A percentile compares a stretch with the other conserved stretches of the same genome.
Evolutionary conservation across 2,329 filamentous ascomycete genomes (phyloP).

Genomic region (Simplicillium aogashimaense): DNA sequence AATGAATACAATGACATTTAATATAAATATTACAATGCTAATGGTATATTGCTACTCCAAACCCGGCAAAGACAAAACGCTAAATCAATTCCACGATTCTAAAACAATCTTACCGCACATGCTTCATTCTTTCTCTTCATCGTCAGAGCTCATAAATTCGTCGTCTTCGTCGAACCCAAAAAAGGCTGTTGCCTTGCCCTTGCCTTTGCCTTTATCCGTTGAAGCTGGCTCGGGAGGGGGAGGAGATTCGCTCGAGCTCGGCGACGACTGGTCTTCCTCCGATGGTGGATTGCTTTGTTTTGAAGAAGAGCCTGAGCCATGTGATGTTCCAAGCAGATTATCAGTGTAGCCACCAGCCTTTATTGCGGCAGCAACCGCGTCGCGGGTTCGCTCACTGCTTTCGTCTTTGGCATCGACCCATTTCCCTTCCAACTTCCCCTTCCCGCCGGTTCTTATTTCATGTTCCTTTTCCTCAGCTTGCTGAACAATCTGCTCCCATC

Average conservation of each 20-base stretch:
- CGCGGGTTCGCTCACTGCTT: constrained; percentile 69
- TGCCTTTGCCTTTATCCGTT: constrained; percentile 23
- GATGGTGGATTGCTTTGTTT: constrained; percentile 17
- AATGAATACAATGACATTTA: too few relatives aligned
- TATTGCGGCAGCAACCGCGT: constrained; percentile 64
- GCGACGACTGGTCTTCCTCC: constrained; percentile 22
- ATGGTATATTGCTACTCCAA: too few relatives aligned
- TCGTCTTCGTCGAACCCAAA: constrained; percentile 76
- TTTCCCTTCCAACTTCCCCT: constrained; percentile 69
- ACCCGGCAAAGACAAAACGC: too few relatives aligned
- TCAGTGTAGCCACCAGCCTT: constrained; percentile 54
- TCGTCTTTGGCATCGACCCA: constrained; percentile 97
- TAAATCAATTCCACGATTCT: too few relatives aligned
- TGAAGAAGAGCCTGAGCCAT: constrained; percentile 32
- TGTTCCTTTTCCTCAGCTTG: constrained; percentile 74
- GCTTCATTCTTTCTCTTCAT: constrained; percentile 33
- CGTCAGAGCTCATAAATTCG: constrained; percentile 60
- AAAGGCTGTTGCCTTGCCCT: constrained; percentile 39
- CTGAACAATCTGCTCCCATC: constrained; percentile 85
- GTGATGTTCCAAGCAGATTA: constrained; percentile 43
- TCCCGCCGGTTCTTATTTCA: constrained; percentile 66
- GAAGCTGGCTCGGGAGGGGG: constrained; percentile 31
- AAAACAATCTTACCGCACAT: too few relatives aligned
- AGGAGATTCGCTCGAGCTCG: constrained; percentile 37
- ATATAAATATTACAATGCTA: too few relatives aligned